Evolutionary conservation across 1,284 basidiomycete genomes (phyloP).

Genomic region (Boletus sp.): DNA sequence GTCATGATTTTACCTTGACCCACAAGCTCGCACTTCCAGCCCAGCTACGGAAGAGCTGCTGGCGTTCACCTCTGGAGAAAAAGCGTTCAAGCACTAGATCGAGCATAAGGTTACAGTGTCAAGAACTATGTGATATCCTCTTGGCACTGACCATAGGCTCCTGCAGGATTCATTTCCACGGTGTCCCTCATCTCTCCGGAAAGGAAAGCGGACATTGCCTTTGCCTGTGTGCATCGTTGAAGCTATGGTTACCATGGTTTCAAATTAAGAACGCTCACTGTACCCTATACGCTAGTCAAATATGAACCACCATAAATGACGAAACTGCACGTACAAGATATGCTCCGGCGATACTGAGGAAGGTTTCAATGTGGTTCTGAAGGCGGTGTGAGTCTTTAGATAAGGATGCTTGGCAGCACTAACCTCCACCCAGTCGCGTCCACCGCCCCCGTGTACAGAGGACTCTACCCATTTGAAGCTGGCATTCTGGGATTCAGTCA

Average conservation of each 20-base stretch:
- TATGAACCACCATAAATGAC: not conserved
- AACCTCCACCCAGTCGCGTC: slow-evolving; percentile 89
- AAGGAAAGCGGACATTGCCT: slow-evolving; percentile 94
- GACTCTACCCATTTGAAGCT: slow-evolving; percentile 98
- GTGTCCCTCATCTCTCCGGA: slow-evolving; percentile 96
- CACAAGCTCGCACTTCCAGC: slow-evolving; percentile 92
- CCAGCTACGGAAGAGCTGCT: slow-evolving; percentile 92
- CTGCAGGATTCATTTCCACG: slow-evolving; percentile 86
- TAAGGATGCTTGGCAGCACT: not conserved
- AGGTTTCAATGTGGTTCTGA: slow-evolving; percentile 72
- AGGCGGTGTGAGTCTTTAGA: not conserved
- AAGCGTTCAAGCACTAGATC: slow-evolving; percentile 71
- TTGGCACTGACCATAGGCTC: slow-evolving; percentile 63
- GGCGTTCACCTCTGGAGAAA: slow-evolving; percentile 88
- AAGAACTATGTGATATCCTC: not conserved
- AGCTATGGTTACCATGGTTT: not conserved
- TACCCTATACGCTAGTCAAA: slow-evolving; percentile 46
- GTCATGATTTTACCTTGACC: slow-evolving; percentile 61
- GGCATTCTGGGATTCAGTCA: slow-evolving; percentile 7
- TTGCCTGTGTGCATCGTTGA: slow-evolving; percentile 50
- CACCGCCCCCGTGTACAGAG: slow-evolving; percentile 78
- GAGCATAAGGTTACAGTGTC: not conserved
- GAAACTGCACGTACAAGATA: slow-evolving; percentile 56
- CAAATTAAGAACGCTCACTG: slow-evolving; percentile 45
- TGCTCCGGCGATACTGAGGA: slow-evolving; percentile 85